phyloP scores from a whole-genome alignment of 1,284 basidiomycete genomes.

The Cryptococcus neoformans region DNA sequence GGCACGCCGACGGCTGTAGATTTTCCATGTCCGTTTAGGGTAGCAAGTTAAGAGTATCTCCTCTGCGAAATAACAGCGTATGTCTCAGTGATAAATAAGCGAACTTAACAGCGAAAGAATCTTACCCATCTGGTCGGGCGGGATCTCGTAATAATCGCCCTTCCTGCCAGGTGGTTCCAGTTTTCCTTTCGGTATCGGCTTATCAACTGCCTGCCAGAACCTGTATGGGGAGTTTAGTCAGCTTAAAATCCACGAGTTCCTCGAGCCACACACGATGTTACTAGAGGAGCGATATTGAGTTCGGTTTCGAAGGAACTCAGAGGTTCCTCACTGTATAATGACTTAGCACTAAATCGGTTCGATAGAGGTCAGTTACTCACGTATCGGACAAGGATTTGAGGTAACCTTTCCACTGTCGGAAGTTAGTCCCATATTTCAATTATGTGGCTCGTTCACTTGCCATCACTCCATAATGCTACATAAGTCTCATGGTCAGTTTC shows the following conservation, averaged over 20 bases:
- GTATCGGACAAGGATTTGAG: constrained; percentile 32
- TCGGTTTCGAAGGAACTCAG: constrained; percentile 10
- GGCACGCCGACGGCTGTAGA: constrained; percentile 12
- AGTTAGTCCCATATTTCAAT: neutral
- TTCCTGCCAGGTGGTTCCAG: too few species aligned
- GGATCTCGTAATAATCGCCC: too few species aligned
- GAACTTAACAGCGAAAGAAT: neutral
- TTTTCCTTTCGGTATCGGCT: too few species aligned
- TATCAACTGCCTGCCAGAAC: neutral
- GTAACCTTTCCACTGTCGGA: constrained; percentile 29
- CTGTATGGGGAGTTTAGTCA: neutral
- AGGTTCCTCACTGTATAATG: constrained; percentile 16
- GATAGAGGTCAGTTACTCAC: constrained; percentile 9
- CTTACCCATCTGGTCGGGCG: neutral
- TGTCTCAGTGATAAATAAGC: neutral
- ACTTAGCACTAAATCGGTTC: neutral
- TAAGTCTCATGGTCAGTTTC: neutral
- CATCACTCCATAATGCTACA: constrained; percentile 34
- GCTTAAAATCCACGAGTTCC: neutral
- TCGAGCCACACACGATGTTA: constrained; percentile 15
- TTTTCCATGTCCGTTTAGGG: constrained; percentile 3
- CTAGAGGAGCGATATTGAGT: constrained; percentile 5
- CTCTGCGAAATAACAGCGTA: constrained; percentile 8
- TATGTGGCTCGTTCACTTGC: constrained; percentile 5
- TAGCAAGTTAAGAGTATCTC: constrained; percentile 15